phyloP scores from a whole-genome alignment of 2,329 filamentous ascomycete species.

The Aspergillus carbonarius region DNA sequence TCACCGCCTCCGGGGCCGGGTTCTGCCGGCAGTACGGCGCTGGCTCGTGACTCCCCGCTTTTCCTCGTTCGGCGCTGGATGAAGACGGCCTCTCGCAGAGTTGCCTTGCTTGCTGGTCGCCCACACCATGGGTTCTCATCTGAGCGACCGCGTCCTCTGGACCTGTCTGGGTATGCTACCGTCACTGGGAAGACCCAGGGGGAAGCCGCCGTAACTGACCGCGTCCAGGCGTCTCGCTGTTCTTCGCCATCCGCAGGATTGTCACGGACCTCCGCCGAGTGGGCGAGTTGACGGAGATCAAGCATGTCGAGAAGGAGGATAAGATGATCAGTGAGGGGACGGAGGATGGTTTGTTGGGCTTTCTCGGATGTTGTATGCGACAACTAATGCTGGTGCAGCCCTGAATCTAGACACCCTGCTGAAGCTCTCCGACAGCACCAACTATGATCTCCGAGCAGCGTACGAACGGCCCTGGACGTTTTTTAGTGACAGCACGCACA shows the following conservation, averaged over 20 bases:
- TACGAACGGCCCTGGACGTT: conserved; percentile 49
- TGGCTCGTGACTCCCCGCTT: conserved; percentile 17
- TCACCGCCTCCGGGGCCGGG: conserved; percentile 35
- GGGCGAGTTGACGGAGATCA: conserved; percentile 57
- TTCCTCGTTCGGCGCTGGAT: not conserved
- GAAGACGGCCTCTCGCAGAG: not conserved
- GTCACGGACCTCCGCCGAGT: conserved; percentile 52
- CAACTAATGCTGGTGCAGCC: conserved; percentile 39
- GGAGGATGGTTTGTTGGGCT: conserved; percentile 56
- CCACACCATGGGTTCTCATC: conserved; percentile 35
- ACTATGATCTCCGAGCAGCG: conserved; percentile 69
- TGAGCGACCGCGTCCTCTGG: conserved; percentile 40
- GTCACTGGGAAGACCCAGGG: too few species aligned
- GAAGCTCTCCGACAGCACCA: conserved; percentile 68
- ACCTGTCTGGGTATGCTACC: conserved; percentile 35
- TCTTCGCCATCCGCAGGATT: conserved; percentile 56
- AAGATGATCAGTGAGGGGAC: conserved; percentile 74
- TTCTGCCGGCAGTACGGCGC: conserved; percentile 27
- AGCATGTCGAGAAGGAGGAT: conserved; percentile 62
- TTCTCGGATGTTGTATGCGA: not conserved
- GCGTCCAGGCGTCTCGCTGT: conserved; percentile 37
- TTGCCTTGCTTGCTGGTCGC: conserved; percentile 5
- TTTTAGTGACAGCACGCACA: conserved; percentile 53
- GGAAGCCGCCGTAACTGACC: conserved; percentile 3
- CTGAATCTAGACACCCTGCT: conserved; percentile 65